Conservation (phyloP, 306 rosid genomes). For the Myrica gale region DNA sequence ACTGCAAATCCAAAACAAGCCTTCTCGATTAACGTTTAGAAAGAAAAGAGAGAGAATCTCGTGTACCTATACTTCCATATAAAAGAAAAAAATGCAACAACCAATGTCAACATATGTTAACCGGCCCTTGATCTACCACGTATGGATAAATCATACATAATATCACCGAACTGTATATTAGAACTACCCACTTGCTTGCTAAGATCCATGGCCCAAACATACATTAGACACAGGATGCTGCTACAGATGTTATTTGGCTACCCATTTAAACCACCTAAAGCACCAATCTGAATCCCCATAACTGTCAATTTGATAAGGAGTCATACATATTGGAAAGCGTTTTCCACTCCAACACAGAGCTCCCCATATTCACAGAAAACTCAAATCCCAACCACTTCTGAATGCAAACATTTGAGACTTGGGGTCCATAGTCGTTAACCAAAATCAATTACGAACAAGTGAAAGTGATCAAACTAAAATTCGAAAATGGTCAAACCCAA, state of each 20-base stretch:
- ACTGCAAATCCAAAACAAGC: slow-evolving; percentile 8
- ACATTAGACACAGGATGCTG: neutral
- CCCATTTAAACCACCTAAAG: neutral
- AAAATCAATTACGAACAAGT: neutral
- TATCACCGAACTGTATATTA: too few relatives aligned
- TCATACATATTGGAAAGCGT: neutral
- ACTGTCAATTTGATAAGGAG: neutral
- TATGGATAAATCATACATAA: neutral
- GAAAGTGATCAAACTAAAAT: slow-evolving; percentile 6
- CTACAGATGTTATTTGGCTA: neutral
- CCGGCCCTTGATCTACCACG: neutral
- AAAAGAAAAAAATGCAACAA: slow-evolving; percentile 9
- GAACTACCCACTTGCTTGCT: too few relatives aligned
- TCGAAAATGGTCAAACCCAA: neutral
- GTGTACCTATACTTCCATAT: neutral
- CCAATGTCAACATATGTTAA: neutral
- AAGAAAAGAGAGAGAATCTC: neutral
- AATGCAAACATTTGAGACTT: slow-evolving; percentile 11
- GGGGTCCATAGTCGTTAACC: slow-evolving; percentile 11
- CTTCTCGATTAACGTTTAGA: slow-evolving; percentile 13
- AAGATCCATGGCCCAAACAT: too few relatives aligned
- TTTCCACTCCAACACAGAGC: slow-evolving; percentile 8
- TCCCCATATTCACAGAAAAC: slow-evolving; percentile 19
- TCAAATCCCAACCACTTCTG: slow-evolving; percentile 10
- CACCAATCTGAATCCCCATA: slow-evolving; percentile 2